These are phyloP conservation scores for Phytophthora podocarpi DNA, from an alignment of 352 stramenopile genomes.

Conservation along the genomic window DNA sequence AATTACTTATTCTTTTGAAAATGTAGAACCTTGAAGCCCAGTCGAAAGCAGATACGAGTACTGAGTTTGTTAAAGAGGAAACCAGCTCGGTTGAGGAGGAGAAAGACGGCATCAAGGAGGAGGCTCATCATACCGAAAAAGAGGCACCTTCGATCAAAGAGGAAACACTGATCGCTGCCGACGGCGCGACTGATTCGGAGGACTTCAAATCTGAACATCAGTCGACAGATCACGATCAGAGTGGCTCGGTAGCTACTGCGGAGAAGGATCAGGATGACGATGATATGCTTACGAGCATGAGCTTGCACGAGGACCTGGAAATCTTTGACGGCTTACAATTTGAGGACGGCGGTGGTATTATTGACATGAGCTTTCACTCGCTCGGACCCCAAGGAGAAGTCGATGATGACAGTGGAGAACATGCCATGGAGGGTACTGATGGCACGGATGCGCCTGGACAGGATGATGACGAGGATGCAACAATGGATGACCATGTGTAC, in stretches of 20 bases:
- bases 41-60: slow-evolving; percentile 1
- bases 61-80: slow-evolving; percentile 15
- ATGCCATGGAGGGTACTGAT: slow-evolving; percentile 42
- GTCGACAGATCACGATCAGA: background rate
- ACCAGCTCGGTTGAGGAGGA: slow-evolving; percentile 10
- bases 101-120: slow-evolving; percentile 11
- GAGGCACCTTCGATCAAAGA: slow-evolving; percentile 8
- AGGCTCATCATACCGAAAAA: background rate
- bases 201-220: slow-evolving; percentile 40
- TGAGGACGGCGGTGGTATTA: slow-evolving; percentile 80
- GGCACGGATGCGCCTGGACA: slow-evolving; percentile 42
- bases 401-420: slow-evolving; percentile 33
- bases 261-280: slow-evolving; percentile 50
- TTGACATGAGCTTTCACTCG: slow-evolving; percentile 64
- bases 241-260: background rate
- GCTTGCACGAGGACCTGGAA: slow-evolving; percentile 77
- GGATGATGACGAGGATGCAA: slow-evolving; percentile 50
- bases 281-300: slow-evolving; percentile 72
- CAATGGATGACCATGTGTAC: slow-evolving; percentile 55
- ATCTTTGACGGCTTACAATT: slow-evolving; percentile 90
- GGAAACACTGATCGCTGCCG: slow-evolving; percentile 6
- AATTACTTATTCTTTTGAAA: background rate
- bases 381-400: slow-evolving; percentile 22
- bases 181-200: slow-evolving; percentile 41
- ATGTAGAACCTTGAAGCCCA: slow-evolving; percentile 28